Evolutionary conservation across 495 filamentous ascomycete species (phyloP).

Genomic region (Daldinia caldariorum): DNA sequence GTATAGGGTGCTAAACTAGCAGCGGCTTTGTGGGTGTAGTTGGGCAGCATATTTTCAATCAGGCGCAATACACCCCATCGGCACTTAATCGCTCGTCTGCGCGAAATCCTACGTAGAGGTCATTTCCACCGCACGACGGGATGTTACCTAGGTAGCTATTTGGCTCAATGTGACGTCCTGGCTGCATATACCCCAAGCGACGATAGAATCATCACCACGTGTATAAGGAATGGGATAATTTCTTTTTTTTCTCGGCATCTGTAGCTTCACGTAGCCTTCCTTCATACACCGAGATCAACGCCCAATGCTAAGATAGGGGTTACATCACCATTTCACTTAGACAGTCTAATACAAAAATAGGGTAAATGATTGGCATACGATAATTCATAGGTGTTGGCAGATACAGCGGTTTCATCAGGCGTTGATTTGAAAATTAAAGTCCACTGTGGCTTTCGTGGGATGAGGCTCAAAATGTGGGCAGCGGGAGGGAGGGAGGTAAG

Average conservation of each 20-base stretch:
- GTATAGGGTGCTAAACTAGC: conserved; percentile 3
- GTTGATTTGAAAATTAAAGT: not conserved
- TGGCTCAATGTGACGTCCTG: conserved; percentile 24
- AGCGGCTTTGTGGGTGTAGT: conserved; percentile 28
- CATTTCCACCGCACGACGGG: not conserved
- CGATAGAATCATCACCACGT: conserved; percentile 23
- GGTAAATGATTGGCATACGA: not conserved
- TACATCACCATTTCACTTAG: conserved; percentile 23
- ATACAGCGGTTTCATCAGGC: not conserved
- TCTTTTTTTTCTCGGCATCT: conserved; percentile 3
- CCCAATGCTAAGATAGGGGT: conserved; percentile 11
- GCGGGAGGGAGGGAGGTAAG: not conserved
- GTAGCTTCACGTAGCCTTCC: conserved; percentile 1
- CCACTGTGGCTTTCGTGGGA: not conserved
- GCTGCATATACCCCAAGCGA: conserved; percentile 13
- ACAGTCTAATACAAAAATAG: conserved; percentile 13
- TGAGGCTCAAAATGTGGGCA: conserved; percentile 1
- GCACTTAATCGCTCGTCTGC: conserved; percentile 6
- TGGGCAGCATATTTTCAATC: conserved; percentile 23
- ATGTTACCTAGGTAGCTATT: not conserved
- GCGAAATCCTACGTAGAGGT: conserved; percentile 1
- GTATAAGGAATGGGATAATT: conserved; percentile 9
- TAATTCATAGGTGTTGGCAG: not conserved
- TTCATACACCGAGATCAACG: conserved; percentile 31
- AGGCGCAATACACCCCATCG: conserved; percentile 11